Conservation (phyloP, 2,329 filamentous ascomycete species). For the Verticillium tricorpus region DNA sequence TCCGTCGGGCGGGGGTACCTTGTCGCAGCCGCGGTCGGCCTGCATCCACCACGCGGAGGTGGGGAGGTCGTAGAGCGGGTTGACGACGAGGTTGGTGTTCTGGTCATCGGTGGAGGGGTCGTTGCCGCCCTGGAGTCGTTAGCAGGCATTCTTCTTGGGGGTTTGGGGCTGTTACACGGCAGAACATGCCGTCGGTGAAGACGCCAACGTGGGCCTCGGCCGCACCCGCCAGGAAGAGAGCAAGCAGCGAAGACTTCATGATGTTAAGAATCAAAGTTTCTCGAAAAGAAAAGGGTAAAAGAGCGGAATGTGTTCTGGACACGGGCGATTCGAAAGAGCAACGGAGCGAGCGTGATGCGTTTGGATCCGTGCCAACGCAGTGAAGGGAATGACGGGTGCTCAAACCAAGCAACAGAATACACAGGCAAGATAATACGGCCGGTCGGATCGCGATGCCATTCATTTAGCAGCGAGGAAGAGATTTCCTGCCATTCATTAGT, state of each 20-base stretch:
- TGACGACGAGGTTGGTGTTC: conserved; percentile 36
- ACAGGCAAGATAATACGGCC: too few species aligned
- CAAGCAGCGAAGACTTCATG: background rate
- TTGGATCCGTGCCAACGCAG: background rate
- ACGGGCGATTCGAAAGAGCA: background rate
- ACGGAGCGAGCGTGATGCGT: too few species aligned
- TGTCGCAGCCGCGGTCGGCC: too few species aligned
- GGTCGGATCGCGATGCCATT: too few species aligned
- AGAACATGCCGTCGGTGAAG: conserved; percentile 18
- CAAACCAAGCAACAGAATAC: too few species aligned
- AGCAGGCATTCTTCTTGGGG: conserved; percentile 5
- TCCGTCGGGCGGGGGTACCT: too few species aligned
- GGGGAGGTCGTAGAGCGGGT: too few species aligned
- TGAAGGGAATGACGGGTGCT: background rate
- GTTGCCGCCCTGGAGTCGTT: conserved; percentile 17
- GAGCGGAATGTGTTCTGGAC: background rate
- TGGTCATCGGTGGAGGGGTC: conserved; percentile 25
- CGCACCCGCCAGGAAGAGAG: background rate
- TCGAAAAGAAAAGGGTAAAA: background rate
- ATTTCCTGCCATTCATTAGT: too few species aligned
- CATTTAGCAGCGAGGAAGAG: too few species aligned
- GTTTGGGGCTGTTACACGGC: conserved; percentile 5
- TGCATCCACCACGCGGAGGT: too few species aligned
- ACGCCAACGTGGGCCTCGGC: conserved; percentile 12
- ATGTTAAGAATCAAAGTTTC: background rate